Conservation (phyloP, 441 rosid species). For the Adansonia gregorii region DNA sequence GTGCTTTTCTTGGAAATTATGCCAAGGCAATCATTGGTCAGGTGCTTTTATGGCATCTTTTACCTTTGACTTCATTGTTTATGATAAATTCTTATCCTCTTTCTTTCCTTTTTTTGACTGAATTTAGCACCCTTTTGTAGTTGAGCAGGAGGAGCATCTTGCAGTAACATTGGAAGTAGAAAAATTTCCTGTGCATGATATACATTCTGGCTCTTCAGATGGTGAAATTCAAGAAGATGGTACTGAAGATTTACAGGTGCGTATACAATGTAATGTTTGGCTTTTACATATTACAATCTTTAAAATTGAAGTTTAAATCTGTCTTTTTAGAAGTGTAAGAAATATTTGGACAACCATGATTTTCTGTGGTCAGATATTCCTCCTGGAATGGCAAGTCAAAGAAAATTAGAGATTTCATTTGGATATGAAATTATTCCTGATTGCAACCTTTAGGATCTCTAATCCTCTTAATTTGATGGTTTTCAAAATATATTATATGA, state of each 20-base stretch:
- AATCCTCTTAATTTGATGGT: neutral
- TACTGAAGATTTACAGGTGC: constrained; percentile 57
- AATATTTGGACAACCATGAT: constrained; percentile 36
- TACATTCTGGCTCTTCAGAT: constrained; percentile 43
- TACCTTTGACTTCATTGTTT: constrained; percentile 14
- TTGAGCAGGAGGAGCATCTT: constrained; percentile 41
- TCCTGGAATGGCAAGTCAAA: neutral
- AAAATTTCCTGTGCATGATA: constrained; percentile 46
- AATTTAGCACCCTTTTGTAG: constrained; percentile 39
- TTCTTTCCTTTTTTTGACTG: constrained; percentile 33
- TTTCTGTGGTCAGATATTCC: constrained; percentile 23
- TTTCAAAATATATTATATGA: neutral
- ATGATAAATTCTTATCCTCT: neutral
- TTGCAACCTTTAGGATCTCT: neutral
- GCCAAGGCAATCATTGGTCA: constrained; percentile 12
- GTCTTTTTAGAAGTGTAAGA: constrained; percentile 31
- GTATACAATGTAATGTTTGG: constrained; percentile 29
- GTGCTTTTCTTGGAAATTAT: constrained; percentile 12
- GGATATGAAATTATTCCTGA: constrained; percentile 2
- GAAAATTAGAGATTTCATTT: constrained; percentile 1
- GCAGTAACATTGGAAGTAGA: constrained; percentile 45
- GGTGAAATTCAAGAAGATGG: constrained; percentile 51
- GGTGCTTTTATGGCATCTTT: constrained; percentile 16
- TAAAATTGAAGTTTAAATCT: neutral
- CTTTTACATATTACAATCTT: neutral